These are phyloP conservation scores for Fonsecaea monophora DNA, from an alignment of 2,329 filamentous ascomycete species.

Conservation along the genomic window DNA sequence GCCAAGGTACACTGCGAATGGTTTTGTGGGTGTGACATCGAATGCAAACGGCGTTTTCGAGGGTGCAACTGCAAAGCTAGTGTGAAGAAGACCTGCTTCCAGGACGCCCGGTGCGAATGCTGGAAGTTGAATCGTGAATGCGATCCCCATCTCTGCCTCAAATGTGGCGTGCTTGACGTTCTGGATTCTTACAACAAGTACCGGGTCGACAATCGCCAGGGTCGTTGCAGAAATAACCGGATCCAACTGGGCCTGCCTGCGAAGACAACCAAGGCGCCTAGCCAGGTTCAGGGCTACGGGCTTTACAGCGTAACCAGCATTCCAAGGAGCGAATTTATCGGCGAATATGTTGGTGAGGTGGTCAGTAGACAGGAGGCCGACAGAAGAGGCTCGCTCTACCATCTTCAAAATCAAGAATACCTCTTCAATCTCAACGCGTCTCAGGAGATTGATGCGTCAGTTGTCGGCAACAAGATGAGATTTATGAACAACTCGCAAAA, in stretches of 20 bases:
- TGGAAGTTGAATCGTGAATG: conserved; percentile 77
- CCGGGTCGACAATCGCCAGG: conserved; percentile 62
- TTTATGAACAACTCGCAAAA: conserved; percentile 80
- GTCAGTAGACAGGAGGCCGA: conserved; percentile 74
- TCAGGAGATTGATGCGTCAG: conserved; percentile 72
- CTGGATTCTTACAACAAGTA: conserved; percentile 72
- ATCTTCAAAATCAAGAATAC: conserved; percentile 51
- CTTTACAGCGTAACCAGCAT: conserved; percentile 75
- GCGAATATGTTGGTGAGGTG: conserved; percentile 81
- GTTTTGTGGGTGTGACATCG: conserved; percentile 38
- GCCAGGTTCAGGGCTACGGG: conserved; percentile 70
- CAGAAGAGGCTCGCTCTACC: conserved; percentile 65
- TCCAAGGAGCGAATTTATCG: conserved; percentile 72
- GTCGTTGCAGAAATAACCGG: conserved; percentile 73
- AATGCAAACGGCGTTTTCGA: conserved; percentile 40
- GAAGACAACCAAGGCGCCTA: conserved; percentile 71
- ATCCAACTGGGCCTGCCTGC: conserved; percentile 73
- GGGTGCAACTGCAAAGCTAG: conserved; percentile 39
- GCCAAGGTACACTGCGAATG: conserved; percentile 41
- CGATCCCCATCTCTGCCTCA: conserved; percentile 75
- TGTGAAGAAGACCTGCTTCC: conserved; percentile 37
- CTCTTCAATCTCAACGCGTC: conserved; percentile 60
- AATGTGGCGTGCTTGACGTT: conserved; percentile 72
- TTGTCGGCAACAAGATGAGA: conserved; percentile 78
- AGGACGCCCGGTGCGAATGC: conserved; percentile 66